Conservation (phyloP, 2,329 filamentous ascomycete species). For the Fusarium oxysporum region DNA sequence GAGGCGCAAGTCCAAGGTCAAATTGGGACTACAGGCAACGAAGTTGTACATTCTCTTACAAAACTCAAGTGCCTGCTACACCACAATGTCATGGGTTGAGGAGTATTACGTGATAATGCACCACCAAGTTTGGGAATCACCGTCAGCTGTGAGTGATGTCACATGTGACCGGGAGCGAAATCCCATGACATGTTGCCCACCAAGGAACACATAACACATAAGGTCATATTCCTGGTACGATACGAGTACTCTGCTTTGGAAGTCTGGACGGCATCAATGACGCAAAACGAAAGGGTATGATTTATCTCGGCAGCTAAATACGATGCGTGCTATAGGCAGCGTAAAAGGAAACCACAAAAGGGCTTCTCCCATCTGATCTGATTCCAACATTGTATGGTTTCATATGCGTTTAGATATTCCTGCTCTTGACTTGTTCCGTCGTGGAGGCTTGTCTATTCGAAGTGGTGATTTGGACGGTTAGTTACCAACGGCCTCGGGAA, state of each 20-base stretch:
- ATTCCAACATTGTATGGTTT: conserved; percentile 23
- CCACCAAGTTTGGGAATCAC: neutral
- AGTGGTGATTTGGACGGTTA: conserved; percentile 14
- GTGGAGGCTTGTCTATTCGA: conserved; percentile 15
- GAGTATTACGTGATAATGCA: conserved; percentile 3
- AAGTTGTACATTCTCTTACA: neutral
- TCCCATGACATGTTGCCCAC: neutral
- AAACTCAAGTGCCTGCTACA: neutral
- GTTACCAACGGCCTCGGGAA: conserved; percentile 65
- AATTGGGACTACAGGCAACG: neutral
- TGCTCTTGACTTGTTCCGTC: conserved; percentile 31
- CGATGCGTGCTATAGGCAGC: conserved; percentile 16
- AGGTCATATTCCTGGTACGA: neutral
- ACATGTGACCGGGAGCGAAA: conserved; percentile 1
- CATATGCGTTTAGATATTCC: conserved; percentile 19
- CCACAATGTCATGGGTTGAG: neutral
- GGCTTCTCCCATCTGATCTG: conserved; percentile 8
- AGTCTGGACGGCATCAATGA: neutral
- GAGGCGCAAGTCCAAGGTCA: neutral
- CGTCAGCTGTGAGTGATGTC: conserved; percentile 19
- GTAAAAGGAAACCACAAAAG: conserved; percentile 13
- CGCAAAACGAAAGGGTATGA: conserved; percentile 38
- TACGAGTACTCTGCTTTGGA: neutral
- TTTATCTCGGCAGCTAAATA: conserved; percentile 31
- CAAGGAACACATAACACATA: neutral